phyloP scores from a whole-genome alignment of 306 rosid species.

The Abrus precatorius region DNA sequence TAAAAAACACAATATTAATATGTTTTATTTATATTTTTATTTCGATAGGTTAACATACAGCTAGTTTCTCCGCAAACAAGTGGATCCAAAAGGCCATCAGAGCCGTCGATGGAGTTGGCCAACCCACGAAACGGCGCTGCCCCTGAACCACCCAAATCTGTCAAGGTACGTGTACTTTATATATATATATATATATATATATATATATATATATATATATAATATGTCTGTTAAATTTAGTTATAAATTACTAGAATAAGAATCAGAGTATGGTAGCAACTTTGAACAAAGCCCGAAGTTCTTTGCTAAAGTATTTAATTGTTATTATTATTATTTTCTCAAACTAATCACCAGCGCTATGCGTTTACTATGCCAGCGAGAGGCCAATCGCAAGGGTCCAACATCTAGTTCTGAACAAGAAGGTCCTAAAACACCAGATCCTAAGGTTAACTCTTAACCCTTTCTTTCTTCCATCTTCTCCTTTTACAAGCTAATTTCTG shows the following conservation, averaged over 20 bases:
- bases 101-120: slow-evolving; percentile 78
- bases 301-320: slow-evolving; percentile 1
- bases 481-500: background rate
- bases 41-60: slow-evolving; percentile 57
- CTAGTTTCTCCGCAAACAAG: slow-evolving; percentile 62
- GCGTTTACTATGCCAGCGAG: slow-evolving; percentile 62
- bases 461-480: background rate
- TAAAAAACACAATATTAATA: background rate
- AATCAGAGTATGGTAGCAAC: slow-evolving; percentile 49
- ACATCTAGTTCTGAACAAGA: slow-evolving; percentile 95
- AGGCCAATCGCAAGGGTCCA: slow-evolving; percentile 79
- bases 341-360: slow-evolving; percentile 18
- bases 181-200: background rate
- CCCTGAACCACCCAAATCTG: slow-evolving; percentile 63
- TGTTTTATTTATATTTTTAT: slow-evolving; percentile 26
- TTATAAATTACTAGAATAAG: slow-evolving; percentile 18
- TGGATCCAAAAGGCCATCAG: slow-evolving; percentile 74
- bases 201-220: background rate
- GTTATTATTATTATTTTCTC: slow-evolving; percentile 15
- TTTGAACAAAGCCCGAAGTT: slow-evolving; percentile 44
- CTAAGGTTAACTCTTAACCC: slow-evolving; percentile 65
- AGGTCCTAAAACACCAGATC: slow-evolving; percentile 94
- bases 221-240: slow-evolving; percentile 9
- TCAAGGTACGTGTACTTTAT: slow-evolving; percentile 57
- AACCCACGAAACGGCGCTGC: slow-evolving; percentile 56